Conservation (phyloP, 208 protist genomes). For the Trypanosoma mega region DNA sequence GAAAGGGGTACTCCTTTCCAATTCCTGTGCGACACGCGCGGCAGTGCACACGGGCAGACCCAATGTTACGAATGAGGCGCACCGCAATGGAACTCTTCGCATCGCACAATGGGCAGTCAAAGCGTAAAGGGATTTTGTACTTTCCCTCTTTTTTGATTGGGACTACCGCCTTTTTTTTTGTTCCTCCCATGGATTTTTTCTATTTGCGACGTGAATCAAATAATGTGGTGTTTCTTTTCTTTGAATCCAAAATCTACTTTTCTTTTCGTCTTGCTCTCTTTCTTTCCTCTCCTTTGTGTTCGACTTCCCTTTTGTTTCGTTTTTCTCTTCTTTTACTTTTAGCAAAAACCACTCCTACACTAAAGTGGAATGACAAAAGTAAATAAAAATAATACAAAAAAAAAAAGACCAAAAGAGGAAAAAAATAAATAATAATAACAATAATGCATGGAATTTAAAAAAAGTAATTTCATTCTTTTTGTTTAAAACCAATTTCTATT, state of each 20-base stretch:
- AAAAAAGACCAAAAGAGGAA: neutral
- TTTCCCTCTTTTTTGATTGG: constrained; percentile 91
- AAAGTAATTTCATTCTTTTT: neutral
- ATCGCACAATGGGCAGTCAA: constrained; percentile 90
- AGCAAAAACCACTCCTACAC: no score
- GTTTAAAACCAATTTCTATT: no score
- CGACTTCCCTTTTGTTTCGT: no score
- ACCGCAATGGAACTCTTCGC: constrained; percentile 78
- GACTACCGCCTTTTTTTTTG: constrained; percentile 69
- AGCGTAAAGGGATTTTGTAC: constrained; percentile 88
- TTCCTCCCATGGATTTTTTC: constrained; percentile 69
- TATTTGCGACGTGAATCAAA: no score
- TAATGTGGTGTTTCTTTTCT: no score
- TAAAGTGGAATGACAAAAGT: no score
- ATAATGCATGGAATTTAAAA: neutral
- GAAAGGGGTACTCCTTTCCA: constrained; percentile 44
- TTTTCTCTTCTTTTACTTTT: no score
- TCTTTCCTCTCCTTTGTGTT: no score
- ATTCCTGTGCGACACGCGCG: constrained; percentile 57
- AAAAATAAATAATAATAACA: neutral
- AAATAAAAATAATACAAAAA: no score
- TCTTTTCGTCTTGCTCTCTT: no score
- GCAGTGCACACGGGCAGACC: constrained; percentile 67
- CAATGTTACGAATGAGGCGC: constrained; percentile 46
- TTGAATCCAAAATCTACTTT: no score